A percentile compares a stretch with the other conserved stretches of the same genome.
Conservation (phyloP, 495 filamentous ascomycete species). For the Penicillium macrosclerotiorum region DNA sequence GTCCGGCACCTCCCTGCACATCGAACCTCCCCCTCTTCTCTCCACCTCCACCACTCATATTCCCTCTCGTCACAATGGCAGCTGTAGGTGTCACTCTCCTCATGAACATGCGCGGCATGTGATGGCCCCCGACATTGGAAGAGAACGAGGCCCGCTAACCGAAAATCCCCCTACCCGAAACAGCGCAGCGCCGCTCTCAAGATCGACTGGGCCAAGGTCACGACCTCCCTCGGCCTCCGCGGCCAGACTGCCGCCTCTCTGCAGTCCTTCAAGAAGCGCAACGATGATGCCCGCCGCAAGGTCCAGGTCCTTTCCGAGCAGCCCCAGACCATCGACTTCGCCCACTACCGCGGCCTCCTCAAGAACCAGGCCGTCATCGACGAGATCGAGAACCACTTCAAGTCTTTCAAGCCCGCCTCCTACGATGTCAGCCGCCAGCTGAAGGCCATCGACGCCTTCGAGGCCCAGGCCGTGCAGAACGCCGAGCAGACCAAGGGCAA, state of each 20-base stretch:
- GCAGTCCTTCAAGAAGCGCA: slow-evolving; percentile 97
- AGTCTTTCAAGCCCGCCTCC: slow-evolving; percentile 80
- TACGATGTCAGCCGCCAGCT: slow-evolving; percentile 90
- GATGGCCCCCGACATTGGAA: slow-evolving; percentile 1
- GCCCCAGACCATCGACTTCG: slow-evolving; percentile 84
- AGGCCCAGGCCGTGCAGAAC: slow-evolving; percentile 94
- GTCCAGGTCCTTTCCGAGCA: slow-evolving; percentile 73
- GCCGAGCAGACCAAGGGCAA: slow-evolving; percentile 92
- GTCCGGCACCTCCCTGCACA: slow-evolving; percentile 42
- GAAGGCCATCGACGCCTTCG: slow-evolving; percentile 96
- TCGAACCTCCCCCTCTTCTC: slow-evolving; percentile 37
- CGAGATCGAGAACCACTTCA: slow-evolving; percentile 95
- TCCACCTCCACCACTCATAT: slow-evolving; percentile 38
- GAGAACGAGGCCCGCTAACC: slow-evolving; percentile 10
- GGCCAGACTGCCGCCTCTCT: slow-evolving; percentile 89
- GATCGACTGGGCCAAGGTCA: slow-evolving; percentile 96
- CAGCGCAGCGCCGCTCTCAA: slow-evolving; percentile 98
- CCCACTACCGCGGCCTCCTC: slow-evolving; percentile 82
- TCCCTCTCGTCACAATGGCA: slow-evolving; percentile 70
- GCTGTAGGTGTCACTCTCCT: slow-evolving; percentile 72
- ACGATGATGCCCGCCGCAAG: slow-evolving; percentile 97
- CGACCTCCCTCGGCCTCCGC: slow-evolving; percentile 88
- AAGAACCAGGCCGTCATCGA: slow-evolving; percentile 93
- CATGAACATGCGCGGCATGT: slow-evolving; percentile 1
- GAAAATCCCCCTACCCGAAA: slow-evolving; percentile 27